Percentiles rank a stretch among this genome's conserved stretches.
Conservation (phyloP, 805 yeast genomes). For the Yarrowia keelungensis region DNA sequence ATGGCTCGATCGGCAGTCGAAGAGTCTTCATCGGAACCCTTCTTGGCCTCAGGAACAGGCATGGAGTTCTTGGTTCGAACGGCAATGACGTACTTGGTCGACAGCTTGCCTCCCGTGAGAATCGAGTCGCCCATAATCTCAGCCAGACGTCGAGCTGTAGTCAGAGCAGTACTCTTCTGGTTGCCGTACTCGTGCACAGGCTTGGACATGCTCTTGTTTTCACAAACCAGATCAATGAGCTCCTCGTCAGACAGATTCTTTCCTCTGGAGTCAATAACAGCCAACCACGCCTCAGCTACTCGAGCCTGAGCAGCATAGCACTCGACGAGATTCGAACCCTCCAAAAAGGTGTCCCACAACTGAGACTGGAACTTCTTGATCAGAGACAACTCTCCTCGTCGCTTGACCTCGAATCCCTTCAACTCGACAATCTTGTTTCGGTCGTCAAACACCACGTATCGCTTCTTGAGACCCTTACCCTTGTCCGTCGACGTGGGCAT, state of each 20-base stretch:
- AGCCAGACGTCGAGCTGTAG: conserved; percentile 91
- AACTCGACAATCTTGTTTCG: conserved; percentile 94
- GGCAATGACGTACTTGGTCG: conserved; percentile 92
- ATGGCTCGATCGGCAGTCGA: conserved; percentile 96
- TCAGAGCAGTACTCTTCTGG: conserved; percentile 93
- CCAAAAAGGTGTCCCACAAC: conserved; percentile 86
- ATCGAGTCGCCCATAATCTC: conserved; percentile 95
- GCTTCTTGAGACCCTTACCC: conserved; percentile 93
- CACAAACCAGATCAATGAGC: conserved; percentile 91
- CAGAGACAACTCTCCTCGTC: conserved; percentile 94
- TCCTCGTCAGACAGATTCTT: conserved; percentile 90
- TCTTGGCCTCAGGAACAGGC: conserved; percentile 11
- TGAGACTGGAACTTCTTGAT: conserved; percentile 96
- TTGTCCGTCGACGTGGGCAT: conserved; percentile 97
- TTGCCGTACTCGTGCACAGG: conserved; percentile 85
- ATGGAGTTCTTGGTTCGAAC: conserved; percentile 61
- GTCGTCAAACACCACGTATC: conserved; percentile 95
- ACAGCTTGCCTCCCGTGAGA: conserved; percentile 95
- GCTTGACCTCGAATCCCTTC: conserved; percentile 94
- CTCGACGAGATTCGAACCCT: conserved; percentile 76
- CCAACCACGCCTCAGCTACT: conserved; percentile 96
- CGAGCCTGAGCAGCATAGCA: conserved; percentile 90
- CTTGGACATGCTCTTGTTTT: conserved; percentile 93
- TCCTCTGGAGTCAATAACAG: conserved; percentile 88
- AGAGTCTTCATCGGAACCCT: conserved; percentile 56